Evolutionary conservation across 352 stramenopile species (phyloP), one percentile per base, ranked within the genome.

Genomic region (Blastocystis sp.): DNA sequence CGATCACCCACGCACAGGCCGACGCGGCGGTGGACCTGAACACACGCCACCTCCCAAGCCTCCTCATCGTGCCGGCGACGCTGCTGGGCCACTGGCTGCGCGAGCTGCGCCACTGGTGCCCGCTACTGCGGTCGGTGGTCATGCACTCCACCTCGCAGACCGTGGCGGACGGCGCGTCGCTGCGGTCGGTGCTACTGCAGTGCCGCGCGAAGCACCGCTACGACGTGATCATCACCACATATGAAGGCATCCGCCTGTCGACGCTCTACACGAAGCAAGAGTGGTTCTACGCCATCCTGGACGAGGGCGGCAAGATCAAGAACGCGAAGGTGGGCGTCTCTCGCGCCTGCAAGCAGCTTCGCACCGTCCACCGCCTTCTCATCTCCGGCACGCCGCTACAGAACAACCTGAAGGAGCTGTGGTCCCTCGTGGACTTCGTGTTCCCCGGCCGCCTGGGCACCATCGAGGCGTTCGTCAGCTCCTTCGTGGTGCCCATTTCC

Each of bases 351-450:
- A 98, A 98, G 86, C 91, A 94, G 80, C 88, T 97, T 43, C 91
- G 91, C 38, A 95, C 93, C 0, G 91, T 96, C 40, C 45, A 80
- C 61, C 82, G 88, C 3, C 41, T 90, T 10, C 70, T 90, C n/a
- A 89, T 91, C 53, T 88, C 78, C 17, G 91, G 91, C 21, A 93
- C 92, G n/a, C 92, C 92, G 3, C 92, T 96, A 65, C 93, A 96
- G 91, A 98, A 99, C 90, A 95, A 94, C 43, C 90, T 99, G 70
- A 91, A 91, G 43, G 96, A 99, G 89, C 91, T 99, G 21, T 99
- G 97, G 96, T 97, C 93, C 11, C 90, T 99, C 1, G 98, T 99
- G 90, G 96, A 99, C 90, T 99, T 99, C 91, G 94, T 98, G 2
- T 98, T 97, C 90, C 97, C 96, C 38, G 97, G 97, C 41, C 93